Conservation (phyloP, 2,329 filamentous ascomycete species). For the Phyllosticta capitalensis region DNA sequence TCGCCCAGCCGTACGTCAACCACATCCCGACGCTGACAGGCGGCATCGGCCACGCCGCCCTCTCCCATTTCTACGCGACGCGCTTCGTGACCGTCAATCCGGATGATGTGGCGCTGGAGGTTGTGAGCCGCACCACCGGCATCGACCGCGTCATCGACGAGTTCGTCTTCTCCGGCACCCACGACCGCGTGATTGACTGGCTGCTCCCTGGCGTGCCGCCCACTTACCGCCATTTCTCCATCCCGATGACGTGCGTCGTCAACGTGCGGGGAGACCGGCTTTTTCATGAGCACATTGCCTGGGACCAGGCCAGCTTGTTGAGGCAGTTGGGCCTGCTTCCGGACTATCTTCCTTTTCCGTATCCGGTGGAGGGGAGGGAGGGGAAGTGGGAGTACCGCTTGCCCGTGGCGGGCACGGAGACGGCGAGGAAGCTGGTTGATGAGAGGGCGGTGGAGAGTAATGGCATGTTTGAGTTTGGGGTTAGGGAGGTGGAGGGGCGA, state of each 20-base stretch:
- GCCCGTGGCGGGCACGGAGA: slow-evolving; percentile 51
- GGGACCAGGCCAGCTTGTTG: slow-evolving; percentile 58
- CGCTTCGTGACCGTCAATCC: slow-evolving; percentile 71
- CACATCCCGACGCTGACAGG: slow-evolving; percentile 62
- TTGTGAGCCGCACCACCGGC: slow-evolving; percentile 62
- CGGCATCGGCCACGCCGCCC: slow-evolving; percentile 53
- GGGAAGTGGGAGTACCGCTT: slow-evolving; percentile 49
- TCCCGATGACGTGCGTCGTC: slow-evolving; percentile 57
- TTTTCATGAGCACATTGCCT: slow-evolving; percentile 62
- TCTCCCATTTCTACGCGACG: slow-evolving; percentile 60
- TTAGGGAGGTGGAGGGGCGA: slow-evolving; percentile 16
- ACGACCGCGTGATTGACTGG: slow-evolving; percentile 22
- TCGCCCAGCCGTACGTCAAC: slow-evolving; percentile 69
- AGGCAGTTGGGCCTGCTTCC: slow-evolving; percentile 54
- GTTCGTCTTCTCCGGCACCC: slow-evolving; percentile 23
- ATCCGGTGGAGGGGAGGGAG: slow-evolving; percentile 14
- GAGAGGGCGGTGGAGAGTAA: slow-evolving; percentile 45
- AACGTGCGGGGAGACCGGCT: slow-evolving; percentile 59
- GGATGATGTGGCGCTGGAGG: slow-evolving; percentile 54
- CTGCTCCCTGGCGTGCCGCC: slow-evolving; percentile 27
- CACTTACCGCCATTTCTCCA: slow-evolving; percentile 25
- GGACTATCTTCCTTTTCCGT: slow-evolving; percentile 23
- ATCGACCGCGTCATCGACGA: slow-evolving; percentile 52
- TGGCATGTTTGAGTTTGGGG: slow-evolving; percentile 40
- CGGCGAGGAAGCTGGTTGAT: slow-evolving; percentile 42